Percentiles rank a stretch among this genome's conserved stretches.
Evolutionary conservation across 352 stramenopile genomes (phyloP).

Genomic region (Phytopythium oedochilum): DNA sequence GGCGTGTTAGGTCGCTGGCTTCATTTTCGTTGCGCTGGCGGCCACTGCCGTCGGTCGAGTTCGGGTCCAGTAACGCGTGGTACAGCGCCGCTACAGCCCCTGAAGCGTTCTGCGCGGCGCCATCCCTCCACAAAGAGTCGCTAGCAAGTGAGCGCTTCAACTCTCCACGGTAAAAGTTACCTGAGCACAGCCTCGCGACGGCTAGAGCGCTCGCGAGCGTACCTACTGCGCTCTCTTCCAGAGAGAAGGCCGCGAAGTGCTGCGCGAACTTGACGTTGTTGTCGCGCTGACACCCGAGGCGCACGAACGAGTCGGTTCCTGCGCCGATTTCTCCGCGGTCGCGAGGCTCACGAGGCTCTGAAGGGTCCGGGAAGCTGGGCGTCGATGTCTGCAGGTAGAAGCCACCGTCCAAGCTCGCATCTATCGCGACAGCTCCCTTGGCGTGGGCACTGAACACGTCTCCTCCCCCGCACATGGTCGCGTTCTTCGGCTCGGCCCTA

Average conservation of each 20-base stretch:
- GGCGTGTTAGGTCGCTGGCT: not conserved
- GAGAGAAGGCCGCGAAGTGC: constrained; percentile 62
- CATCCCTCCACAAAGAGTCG: constrained; percentile 29
- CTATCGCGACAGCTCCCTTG: constrained; percentile 36
- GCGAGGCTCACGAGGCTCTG: constrained; percentile 1
- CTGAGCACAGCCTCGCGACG: constrained; percentile 59
- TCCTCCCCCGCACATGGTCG: constrained; percentile 33
- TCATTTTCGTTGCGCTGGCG: not conserved
- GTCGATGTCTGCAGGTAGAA: constrained; percentile 79
- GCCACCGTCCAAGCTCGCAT: constrained; percentile 26
- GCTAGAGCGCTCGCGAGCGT: constrained; percentile 44
- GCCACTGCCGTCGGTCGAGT: not conserved
- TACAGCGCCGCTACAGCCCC: constrained; percentile 31
- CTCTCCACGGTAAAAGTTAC: constrained; percentile 50
- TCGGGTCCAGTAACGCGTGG: constrained; percentile 37
- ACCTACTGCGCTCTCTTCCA: constrained; percentile 32
- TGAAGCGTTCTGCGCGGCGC: constrained; percentile 17
- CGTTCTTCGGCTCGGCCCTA: constrained; percentile 1
- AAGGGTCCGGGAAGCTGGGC: constrained; percentile 70
- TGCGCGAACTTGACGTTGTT: constrained; percentile 81
- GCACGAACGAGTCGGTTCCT: constrained; percentile 38
- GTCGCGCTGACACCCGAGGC: constrained; percentile 61
- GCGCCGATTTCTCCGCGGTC: not conserved
- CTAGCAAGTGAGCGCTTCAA: constrained; percentile 39
- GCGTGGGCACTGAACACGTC: constrained; percentile 67